Conservation (phyloP, 2,329 filamentous ascomycete genomes). For the Colletotrichum sp. region DNA sequence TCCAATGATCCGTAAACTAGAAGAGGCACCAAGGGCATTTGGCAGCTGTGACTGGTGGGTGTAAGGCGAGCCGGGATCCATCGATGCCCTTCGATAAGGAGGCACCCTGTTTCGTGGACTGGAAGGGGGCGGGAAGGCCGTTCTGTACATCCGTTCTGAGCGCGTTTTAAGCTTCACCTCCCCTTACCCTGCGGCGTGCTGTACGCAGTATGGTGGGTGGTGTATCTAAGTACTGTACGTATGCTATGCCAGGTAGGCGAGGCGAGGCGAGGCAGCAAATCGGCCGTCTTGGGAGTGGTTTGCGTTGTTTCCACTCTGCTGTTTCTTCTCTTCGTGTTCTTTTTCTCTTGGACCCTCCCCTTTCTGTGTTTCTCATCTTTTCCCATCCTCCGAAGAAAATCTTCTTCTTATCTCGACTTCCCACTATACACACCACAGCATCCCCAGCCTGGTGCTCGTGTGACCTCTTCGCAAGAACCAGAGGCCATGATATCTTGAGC, state of each 20-base stretch:
- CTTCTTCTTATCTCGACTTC: background rate
- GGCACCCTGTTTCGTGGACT: conserved; percentile 11
- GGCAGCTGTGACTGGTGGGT: conserved; percentile 4
- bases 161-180: conserved; percentile 18
- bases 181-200: conserved; percentile 8
- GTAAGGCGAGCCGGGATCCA: conserved; percentile 4
- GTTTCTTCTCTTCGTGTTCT: background rate
- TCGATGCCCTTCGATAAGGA: conserved; percentile 10
- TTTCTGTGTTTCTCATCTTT: background rate
- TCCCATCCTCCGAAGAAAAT: background rate
- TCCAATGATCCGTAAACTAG: background rate
- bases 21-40: background rate
- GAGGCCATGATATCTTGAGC: conserved; percentile 16
- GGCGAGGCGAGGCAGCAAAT: background rate
- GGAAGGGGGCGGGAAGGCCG: conserved; percentile 3
- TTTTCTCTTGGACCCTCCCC: background rate
- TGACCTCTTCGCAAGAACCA: conserved; percentile 1
- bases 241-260: background rate
- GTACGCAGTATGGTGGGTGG: background rate
- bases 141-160: conserved; percentile 17
- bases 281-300: background rate
- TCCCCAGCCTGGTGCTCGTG: background rate
- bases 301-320: background rate
- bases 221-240: background rate
- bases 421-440: background rate